Conservation (phyloP, 345 rosid species). For the Diplotaxis tenuifolia region DNA sequence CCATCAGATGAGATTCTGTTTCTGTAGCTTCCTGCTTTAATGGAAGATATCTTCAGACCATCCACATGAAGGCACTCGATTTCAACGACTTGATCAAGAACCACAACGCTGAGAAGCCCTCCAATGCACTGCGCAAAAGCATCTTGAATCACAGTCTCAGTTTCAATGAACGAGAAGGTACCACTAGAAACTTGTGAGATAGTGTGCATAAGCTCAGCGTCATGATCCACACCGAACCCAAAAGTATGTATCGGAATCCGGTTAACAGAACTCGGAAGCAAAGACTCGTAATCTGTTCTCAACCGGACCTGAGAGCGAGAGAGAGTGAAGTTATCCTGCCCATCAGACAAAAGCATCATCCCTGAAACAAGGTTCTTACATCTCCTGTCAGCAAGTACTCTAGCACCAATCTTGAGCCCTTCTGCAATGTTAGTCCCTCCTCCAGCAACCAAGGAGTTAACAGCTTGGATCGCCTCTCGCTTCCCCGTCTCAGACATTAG, state of each 20-base stretch:
- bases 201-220: constrained; percentile 81
- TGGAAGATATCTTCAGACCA: constrained; percentile 46
- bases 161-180: constrained; percentile 90
- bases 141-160: constrained; percentile 80
- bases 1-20: constrained; percentile 45
- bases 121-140: constrained; percentile 99
- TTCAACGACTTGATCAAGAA: constrained; percentile 60
- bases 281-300: constrained; percentile 52
- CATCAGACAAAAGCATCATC: constrained; percentile 84
- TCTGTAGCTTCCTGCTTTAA: constrained; percentile 80
- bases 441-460: constrained; percentile 64
- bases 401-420: constrained; percentile 82
- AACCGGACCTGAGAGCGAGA: constrained; percentile 29
- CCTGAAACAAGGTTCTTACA: constrained; percentile 79
- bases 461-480: constrained; percentile 69
- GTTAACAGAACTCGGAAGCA: constrained; percentile 47
- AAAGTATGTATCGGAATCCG: constrained; percentile 85
- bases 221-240: constrained; percentile 91
- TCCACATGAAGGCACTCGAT: constrained; percentile 56
- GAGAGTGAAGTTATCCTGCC: constrained; percentile 73
- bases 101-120: constrained; percentile 86
- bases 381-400: constrained; percentile 66
- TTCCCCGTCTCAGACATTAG: constrained; percentile 71
- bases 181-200: constrained; percentile 80
- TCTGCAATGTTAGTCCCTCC: constrained; percentile 94